Percentiles rank a stretch among this genome's conserved stretches.
phyloP scores from a whole-genome alignment of 257 asterid species.

The Salvia miltiorrhiza region DNA sequence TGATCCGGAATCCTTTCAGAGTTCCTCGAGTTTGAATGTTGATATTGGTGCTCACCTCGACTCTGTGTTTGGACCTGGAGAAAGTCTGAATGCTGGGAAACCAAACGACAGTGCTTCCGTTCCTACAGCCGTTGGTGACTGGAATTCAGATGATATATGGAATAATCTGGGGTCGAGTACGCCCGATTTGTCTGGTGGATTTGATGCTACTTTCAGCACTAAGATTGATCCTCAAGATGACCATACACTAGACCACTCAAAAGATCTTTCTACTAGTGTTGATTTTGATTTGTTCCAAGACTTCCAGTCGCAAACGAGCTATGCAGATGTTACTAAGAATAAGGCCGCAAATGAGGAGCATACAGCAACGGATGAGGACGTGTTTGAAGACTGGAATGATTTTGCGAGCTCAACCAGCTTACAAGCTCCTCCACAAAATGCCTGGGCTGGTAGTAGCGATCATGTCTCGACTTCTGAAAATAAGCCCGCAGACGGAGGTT shows the following conservation, averaged over 20 bases:
- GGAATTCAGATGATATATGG: conserved; percentile 54
- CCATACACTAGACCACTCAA: conserved; percentile 18
- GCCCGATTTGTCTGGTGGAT: conserved; percentile 28
- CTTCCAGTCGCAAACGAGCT: conserved; percentile 36
- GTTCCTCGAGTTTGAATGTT: conserved; percentile 26
- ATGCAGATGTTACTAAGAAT: conserved; percentile 27
- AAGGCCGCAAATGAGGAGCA: conserved; percentile 25
- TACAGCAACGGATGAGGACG: conserved; percentile 32
- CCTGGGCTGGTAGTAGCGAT: conserved; percentile 29
- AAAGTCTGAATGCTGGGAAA: conserved; percentile 31
- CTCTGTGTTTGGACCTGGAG: conserved; percentile 51
- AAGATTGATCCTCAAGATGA: conserved; percentile 32
- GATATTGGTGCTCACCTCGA: conserved; percentile 62
- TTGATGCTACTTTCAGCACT: conserved; percentile 33
- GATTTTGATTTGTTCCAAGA: conserved; percentile 65
- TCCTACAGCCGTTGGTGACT: conserved; percentile 44
- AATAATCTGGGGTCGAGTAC: conserved; percentile 35
- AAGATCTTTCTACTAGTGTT: conserved; percentile 30
- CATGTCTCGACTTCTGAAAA: conserved; percentile 31
- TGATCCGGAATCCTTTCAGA: conserved; percentile 26
- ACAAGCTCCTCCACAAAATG: conserved; percentile 40
- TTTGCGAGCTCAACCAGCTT: conserved; percentile 49
- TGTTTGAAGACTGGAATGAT: conserved; percentile 65
- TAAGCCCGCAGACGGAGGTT: conserved; percentile 35
- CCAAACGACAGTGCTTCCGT: conserved; percentile 31